These are phyloP conservation scores for Acephala macrosclerotiorum DNA, from an alignment of 2,329 filamentous ascomycete genomes.

Conservation along the genomic window DNA sequence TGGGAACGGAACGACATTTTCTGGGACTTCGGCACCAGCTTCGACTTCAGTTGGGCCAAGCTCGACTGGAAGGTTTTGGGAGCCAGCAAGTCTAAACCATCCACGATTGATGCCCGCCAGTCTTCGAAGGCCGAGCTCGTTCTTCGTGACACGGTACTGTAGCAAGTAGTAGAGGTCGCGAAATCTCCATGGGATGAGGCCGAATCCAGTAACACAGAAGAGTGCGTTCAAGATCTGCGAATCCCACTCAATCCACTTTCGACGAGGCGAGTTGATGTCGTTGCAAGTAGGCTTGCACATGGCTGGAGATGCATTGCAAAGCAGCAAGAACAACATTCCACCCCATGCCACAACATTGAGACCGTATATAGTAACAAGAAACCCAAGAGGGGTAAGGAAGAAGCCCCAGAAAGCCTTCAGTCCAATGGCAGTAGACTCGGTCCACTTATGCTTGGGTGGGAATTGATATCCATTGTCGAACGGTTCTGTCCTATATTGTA, in stretches of 20 bases:
- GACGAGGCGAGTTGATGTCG: slow-evolving; percentile 76
- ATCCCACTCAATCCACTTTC: slow-evolving; percentile 85
- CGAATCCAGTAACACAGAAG: slow-evolving; percentile 88
- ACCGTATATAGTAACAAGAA: slow-evolving; percentile 79
- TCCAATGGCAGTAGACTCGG: slow-evolving; percentile 63
- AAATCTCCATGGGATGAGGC: slow-evolving; percentile 84
- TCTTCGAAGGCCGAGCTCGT: slow-evolving; percentile 65
- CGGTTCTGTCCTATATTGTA: slow-evolving; percentile 43
- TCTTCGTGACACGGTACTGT: slow-evolving; percentile 63
- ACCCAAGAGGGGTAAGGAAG: slow-evolving; percentile 76
- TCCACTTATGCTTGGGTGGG: slow-evolving; percentile 66
- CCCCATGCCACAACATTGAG: slow-evolving; percentile 89
- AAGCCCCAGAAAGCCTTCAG: slow-evolving; percentile 74
- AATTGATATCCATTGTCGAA: slow-evolving; percentile 73
- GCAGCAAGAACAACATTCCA: slow-evolving; percentile 86
- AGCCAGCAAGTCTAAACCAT: slow-evolving; percentile 79
- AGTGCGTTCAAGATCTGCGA: slow-evolving; percentile 84
- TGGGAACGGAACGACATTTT: slow-evolving; percentile 67
- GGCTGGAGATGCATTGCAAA: slow-evolving; percentile 76
- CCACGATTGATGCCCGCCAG: slow-evolving; percentile 77
- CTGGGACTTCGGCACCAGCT: slow-evolving; percentile 44
- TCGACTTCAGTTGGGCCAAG: slow-evolving; percentile 61
- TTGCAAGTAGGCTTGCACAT: slow-evolving; percentile 78
- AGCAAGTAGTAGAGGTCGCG: slow-evolving; percentile 79
- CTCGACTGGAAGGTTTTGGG: slow-evolving; percentile 61